phyloP scores from a whole-genome alignment of 2,329 filamentous ascomycete genomes.

The Rhytidhysteron rufulum region DNA sequence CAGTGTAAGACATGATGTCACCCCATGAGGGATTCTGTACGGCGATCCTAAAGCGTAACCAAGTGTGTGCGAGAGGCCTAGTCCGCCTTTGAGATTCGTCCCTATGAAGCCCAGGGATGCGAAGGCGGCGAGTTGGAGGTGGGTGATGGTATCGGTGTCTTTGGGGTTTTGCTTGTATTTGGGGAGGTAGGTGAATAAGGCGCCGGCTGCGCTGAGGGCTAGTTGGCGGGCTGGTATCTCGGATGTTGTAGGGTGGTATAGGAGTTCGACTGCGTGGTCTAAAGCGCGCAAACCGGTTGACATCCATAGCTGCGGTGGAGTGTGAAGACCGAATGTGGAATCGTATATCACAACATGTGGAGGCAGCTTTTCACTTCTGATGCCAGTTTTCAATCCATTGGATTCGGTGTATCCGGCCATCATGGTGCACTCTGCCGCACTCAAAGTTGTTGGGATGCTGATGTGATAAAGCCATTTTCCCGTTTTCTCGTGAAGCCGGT shows the following conservation, averaged over 20 bases:
- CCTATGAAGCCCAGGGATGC: conserved; percentile 50
- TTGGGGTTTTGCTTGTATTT: conserved; percentile 44
- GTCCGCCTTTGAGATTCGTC: conserved; percentile 47
- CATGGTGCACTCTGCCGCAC: conserved; percentile 53
- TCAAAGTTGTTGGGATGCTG: conserved; percentile 38
- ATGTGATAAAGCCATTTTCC: conserved; percentile 36
- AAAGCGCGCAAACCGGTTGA: conserved; percentile 52
- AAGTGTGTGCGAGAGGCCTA: conserved; percentile 47
- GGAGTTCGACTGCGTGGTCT: conserved; percentile 53
- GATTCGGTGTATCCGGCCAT: conserved; percentile 50
- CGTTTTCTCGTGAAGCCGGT: conserved; percentile 30
- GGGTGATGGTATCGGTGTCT: conserved; percentile 48
- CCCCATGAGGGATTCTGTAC: conserved; percentile 55
- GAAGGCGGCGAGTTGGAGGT: conserved; percentile 51
- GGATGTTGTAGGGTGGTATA: conserved; percentile 50
- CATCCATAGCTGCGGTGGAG: conserved; percentile 48
- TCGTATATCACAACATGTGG: conserved; percentile 54
- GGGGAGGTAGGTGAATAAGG: conserved; percentile 47
- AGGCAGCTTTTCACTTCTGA: conserved; percentile 40
- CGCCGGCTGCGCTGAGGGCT: conserved; percentile 42
- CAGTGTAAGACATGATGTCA: conserved; percentile 53
- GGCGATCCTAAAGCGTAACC: conserved; percentile 54
- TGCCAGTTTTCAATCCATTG: conserved; percentile 49
- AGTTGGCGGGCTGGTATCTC: conserved; percentile 50
- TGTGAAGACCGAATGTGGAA: conserved; percentile 47